These are phyloP conservation scores for Canna indica DNA, from an alignment of 176 grass and related monocot genomes.

Conservation along the genomic window DNA sequence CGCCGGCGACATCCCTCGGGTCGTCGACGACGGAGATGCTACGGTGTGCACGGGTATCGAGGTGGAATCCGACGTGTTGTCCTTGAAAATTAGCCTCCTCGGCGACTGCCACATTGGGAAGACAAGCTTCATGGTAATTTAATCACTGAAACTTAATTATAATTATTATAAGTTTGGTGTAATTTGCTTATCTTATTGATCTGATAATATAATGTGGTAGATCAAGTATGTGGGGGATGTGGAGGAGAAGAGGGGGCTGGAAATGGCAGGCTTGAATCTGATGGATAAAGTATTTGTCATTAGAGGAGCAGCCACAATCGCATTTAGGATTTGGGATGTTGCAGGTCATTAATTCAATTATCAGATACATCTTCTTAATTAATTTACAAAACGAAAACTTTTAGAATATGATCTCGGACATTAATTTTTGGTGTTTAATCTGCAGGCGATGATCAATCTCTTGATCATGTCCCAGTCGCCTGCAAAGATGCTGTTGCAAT, in stretches of 20 bases:
- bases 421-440: slow-evolving; percentile 12
- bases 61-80: slow-evolving; percentile 31
- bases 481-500: slow-evolving; percentile 95
- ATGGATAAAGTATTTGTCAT: slow-evolving; percentile 8
- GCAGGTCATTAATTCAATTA: slow-evolving; percentile 22
- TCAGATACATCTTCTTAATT: background rate
- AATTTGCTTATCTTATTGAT: background rate
- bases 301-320: slow-evolving; percentile 4
- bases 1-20: no score
- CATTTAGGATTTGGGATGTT: slow-evolving; percentile 9
- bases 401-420: background rate
- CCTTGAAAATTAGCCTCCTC: slow-evolving; percentile 83
- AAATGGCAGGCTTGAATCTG: slow-evolving; percentile 10
- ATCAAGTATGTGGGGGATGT: slow-evolving; percentile 13
- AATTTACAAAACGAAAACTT: background rate
- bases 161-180: background rate
- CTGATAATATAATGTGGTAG: background rate
- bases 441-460: slow-evolving; percentile 51
- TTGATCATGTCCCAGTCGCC: slow-evolving; percentile 74
- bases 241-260: slow-evolving; percentile 3
- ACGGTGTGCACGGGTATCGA: slow-evolving; percentile 5
- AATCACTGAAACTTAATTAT: background rate
- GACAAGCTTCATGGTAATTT: slow-evolving; percentile 85
- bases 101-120: slow-evolving; percentile 94
- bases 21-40: background rate